phyloP scores from a whole-genome alignment of 192 early-diverging fungal species.

The Phlyctochytrium bullatum region DNA sequence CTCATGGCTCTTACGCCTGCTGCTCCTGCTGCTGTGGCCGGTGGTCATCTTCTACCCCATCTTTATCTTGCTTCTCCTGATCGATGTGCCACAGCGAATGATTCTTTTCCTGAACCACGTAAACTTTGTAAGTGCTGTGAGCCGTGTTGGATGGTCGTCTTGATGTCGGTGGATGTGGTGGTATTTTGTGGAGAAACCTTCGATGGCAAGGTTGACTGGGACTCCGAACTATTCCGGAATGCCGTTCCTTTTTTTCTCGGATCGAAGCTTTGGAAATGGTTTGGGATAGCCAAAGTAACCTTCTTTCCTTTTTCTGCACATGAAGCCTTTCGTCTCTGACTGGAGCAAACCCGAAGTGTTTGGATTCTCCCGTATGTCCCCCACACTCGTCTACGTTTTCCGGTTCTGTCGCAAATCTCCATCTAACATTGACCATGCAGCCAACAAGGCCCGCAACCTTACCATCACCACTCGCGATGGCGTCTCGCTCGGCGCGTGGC shows the following conservation, averaged over 20 bases:
- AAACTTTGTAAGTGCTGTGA: background rate
- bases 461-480: slow-evolving; percentile 37
- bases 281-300: background rate
- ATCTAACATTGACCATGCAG: background rate
- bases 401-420: too few species aligned
- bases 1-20: too few species aligned
- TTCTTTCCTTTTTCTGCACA: background rate
- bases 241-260: background rate
- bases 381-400: too few species aligned
- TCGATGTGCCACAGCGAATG: background rate
- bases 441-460: slow-evolving; percentile 20
- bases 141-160: too few species aligned
- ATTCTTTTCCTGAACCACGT: background rate
- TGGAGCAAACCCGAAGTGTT: slow-evolving; percentile 22
- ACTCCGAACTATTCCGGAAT: too few species aligned
- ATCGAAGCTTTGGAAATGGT: background rate
- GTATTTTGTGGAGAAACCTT: too few species aligned
- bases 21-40: background rate
- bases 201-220: too few species aligned
- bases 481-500: slow-evolving; percentile 42
- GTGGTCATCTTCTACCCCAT: background rate
- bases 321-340: slow-evolving; percentile 20
- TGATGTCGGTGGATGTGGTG: too few species aligned
- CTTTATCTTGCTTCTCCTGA: background rate
- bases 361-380: slow-evolving; percentile 23